Evolutionary conservation across 2,329 filamentous ascomycete genomes (phyloP).

Genomic region (Colletotrichum aenigma): DNA sequence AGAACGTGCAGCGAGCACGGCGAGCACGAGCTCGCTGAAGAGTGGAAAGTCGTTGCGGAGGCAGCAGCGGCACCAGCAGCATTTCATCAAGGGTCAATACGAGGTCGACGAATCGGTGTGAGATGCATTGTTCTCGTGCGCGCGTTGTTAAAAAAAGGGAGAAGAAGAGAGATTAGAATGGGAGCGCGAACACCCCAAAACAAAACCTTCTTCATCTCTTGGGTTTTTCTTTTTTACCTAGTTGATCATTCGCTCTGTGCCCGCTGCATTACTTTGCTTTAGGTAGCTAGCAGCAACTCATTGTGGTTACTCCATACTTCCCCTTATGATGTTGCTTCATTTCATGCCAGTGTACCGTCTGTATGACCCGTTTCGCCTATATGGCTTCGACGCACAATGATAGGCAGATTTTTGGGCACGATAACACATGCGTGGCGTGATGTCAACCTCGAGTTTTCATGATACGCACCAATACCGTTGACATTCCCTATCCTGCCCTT

Average conservation of each 20-base stretch:
- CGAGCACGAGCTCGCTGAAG: not conserved
- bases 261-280: slow-evolving; percentile 17
- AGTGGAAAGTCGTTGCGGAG: not conserved
- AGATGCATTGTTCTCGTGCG: slow-evolving; percentile 8
- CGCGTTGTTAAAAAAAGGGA: not conserved
- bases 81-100: not conserved
- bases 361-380: too few relatives aligned
- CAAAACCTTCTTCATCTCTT: not conserved
- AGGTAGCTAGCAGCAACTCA: slow-evolving; percentile 16
- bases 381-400: too few relatives aligned
- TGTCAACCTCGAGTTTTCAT: too few relatives aligned
- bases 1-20: not conserved
- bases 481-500: too few relatives aligned
- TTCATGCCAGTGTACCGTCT: too few relatives aligned
- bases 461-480: too few relatives aligned
- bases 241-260: slow-evolving; percentile 4
- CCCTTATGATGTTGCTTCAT: too few relatives aligned
- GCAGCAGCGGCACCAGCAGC: not conserved
- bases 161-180: not conserved
- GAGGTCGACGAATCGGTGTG: not conserved
- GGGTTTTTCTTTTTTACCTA: not conserved
- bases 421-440: too few relatives aligned
- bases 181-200: not conserved
- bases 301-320: not conserved
- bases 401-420: too few relatives aligned